phyloP scores from a whole-genome alignment of 345 rosid species.

The Bruguiera gymnorhiza region DNA sequence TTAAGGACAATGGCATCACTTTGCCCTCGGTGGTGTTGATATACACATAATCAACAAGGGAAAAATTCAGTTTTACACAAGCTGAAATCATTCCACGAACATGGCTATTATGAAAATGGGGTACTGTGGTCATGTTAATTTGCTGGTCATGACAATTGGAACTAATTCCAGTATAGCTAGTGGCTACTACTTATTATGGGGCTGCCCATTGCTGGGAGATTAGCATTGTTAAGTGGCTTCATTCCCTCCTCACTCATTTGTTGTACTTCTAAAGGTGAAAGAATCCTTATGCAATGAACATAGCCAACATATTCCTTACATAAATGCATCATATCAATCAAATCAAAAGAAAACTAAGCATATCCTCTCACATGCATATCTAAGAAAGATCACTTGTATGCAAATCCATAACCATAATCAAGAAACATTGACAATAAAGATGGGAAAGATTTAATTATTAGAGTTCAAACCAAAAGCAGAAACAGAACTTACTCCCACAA shows the following conservation, averaged over 20 bases:
- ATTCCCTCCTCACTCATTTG: constrained; percentile 65
- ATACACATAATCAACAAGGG: no score
- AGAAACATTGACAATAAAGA: not conserved
- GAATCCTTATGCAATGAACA: constrained; percentile 91
- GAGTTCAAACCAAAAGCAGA: not conserved
- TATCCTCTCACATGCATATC: no score
- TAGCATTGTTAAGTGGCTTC: constrained; percentile 78
- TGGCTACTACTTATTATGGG: constrained; percentile 26
- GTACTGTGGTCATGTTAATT: no score
- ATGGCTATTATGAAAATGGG: no score
- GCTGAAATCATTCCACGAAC: no score
- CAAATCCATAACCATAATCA: not conserved
- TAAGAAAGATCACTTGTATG: no score
- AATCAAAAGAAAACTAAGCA: not conserved
- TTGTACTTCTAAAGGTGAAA: constrained; percentile 91
- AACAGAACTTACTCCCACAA: constrained; percentile 89
- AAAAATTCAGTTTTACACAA: no score
- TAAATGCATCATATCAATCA: not conserved
- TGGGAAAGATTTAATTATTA: not conserved
- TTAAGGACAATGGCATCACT: no score
- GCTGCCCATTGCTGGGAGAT: not conserved
- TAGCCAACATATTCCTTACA: constrained; percentile 89
- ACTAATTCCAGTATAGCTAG: no score
- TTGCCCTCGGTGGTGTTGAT: no score
- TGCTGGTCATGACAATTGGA: no score